Percentiles rank a stretch among this genome's conserved stretches.
Conservation (phyloP, 2,329 filamentous ascomycete genomes). For the Talaromyces sp. region DNA sequence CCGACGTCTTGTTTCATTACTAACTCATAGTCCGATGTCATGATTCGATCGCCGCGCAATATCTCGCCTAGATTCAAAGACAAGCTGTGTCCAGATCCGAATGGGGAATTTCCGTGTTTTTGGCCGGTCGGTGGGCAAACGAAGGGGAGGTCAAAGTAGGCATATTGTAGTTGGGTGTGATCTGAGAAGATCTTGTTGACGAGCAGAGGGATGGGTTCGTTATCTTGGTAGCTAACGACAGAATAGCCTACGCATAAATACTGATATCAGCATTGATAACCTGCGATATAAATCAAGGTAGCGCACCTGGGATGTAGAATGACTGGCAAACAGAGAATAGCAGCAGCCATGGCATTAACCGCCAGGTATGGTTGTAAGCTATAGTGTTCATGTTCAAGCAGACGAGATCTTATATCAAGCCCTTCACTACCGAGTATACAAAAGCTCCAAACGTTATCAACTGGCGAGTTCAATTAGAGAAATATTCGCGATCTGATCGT, state of each 20-base stretch:
- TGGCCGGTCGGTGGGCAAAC: conserved; percentile 75
- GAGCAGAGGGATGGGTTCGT: conserved; percentile 76
- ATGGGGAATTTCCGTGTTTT: conserved; percentile 61
- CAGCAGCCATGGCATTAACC: conserved; percentile 22
- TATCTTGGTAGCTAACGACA: conserved; percentile 72
- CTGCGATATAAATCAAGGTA: background rate
- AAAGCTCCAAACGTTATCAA: background rate
- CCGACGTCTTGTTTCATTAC: conserved; percentile 71
- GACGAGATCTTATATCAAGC: background rate
- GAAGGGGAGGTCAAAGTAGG: conserved; percentile 84
- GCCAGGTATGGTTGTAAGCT: conserved; percentile 28
- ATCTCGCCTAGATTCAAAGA: conserved; percentile 84
- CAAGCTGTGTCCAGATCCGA: conserved; percentile 73
- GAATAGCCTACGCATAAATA: conserved; percentile 65
- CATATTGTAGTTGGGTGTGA: conserved; percentile 85
- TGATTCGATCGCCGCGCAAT: conserved; percentile 80
- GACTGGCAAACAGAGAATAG: conserved; percentile 57
- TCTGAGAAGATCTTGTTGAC: conserved; percentile 92
- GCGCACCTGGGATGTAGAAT: conserved; percentile 81
- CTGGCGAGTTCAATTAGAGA: background rate
- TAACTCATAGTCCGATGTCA: conserved; percentile 78
- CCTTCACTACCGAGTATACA: conserved; percentile 13
- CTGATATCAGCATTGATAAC: background rate
- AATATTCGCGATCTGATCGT: background rate
- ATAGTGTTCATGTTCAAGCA: conserved; percentile 22